Percentiles rank a stretch among this genome's conserved stretches.
These are phyloP conservation scores for Coprinopsis strossmayeri DNA, from an alignment of 768 basidiomycete species.

Conservation along the genomic window DNA sequence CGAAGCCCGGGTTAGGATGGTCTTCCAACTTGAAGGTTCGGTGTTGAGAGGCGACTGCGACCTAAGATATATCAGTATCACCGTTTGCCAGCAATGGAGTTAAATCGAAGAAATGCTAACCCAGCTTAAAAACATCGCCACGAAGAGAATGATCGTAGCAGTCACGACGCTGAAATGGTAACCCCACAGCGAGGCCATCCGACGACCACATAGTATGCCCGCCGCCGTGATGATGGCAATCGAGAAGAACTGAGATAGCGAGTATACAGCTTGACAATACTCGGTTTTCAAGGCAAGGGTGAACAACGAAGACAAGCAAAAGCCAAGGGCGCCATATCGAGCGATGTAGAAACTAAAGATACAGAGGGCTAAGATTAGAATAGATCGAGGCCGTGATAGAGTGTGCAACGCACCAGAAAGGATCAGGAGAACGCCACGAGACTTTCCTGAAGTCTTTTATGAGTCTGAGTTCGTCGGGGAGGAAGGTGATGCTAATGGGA, in stretches of 20 bases:
- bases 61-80: neutral
- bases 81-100: neutral
- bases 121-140: slow-evolving; percentile 6
- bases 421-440: slow-evolving; percentile 4
- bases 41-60: slow-evolving; percentile 1
- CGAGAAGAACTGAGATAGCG: slow-evolving; percentile 5
- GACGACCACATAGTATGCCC: neutral
- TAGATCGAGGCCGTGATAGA: neutral
- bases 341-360: slow-evolving; percentile 3
- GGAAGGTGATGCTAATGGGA: neutral
- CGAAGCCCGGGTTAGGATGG: too few species aligned
- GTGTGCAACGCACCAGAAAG: neutral
- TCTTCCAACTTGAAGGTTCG: neutral
- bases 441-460: slow-evolving; percentile 5
- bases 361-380: neutral
- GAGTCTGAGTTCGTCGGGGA: slow-evolving; percentile 6
- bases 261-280: neutral
- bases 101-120: neutral
- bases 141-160: neutral
- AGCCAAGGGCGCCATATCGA: slow-evolving; percentile 2
- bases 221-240: neutral
- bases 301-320: neutral
- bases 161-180: neutral
- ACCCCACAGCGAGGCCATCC: slow-evolving; percentile 3
- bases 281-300: slow-evolving; percentile 7